These are phyloP conservation scores for Triticum aestivum DNA, from an alignment of 176 grass and related monocot species.

Conservation along the genomic window IWGSC_CS_RefSeq_v2.1 NC_057812.1:211281038-211281537, in stretches of 20 bases:
- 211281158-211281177: neutral
- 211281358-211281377: neutral
- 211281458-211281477: neutral
- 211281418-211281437: conserved; percentile 9
- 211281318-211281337: neutral
- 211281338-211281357: neutral
- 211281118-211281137: neutral
- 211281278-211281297: neutral
- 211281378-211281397: neutral
- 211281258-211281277: neutral
- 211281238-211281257: neutral
- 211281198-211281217: neutral
- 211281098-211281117: neutral
- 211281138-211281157: neutral
- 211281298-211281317: neutral
- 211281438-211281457: neutral
- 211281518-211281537: neutral
- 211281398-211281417: neutral
- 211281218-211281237: neutral
- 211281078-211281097: conserved; percentile 21
- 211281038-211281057: neutral
- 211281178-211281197: neutral
- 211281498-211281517: neutral
- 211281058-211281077: neutral
- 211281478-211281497: neutral